Evolutionary conservation across 2,329 filamentous ascomycete species (phyloP), one percentile per base, ranked within the genome.

Genomic region (Leptosphaerulina australis): DNA sequence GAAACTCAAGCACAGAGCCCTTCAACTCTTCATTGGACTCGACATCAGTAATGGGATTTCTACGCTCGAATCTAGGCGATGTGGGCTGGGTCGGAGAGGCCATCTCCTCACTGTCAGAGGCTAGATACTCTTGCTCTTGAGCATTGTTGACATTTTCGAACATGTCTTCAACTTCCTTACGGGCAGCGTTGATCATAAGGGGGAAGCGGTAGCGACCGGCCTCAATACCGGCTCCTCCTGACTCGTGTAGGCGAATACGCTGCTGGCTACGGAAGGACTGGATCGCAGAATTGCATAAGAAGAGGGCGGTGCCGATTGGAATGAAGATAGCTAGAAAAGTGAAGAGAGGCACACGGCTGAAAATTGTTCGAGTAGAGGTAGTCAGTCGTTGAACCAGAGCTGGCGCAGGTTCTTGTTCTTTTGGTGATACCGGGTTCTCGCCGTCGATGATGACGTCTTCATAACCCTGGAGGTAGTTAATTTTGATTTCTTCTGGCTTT

Each of bases 221-320:
- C 44, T 86, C 80, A 44, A 90, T 79, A 5, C 86, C 88, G 0
- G 84, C 83, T 43, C 85, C 78, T 11, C 88, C 88, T 41, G 81
- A 77, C 68, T 93, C 88, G 66, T 97, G 90, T 2, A 90, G 76
- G 45, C 81, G 81, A 48, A 96, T 93, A 31, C 93, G 84, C 53
- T 85, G 82, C 4, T 82, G 81, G 66, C 90, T 95, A 55, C 85
- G 83, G 39, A 90, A 75, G 0, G 86, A 91, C 70, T 97, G 91
- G 22, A 94, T 77, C 5, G 81, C 84, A 1, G 90, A 84, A 69
- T 92, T 95, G 66, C 88, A 68, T 4, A 96, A 76, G 67, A 90
- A 96, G 1, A 86, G 79, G 0, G 86, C 76, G 1, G 88, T 74
- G 21, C 84, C 90, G 20, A 96, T 77, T 0, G 91, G 89, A 6